A percentile compares a stretch with the other conserved stretches of the same genome.
phyloP scores from a whole-genome alignment of 192 early-diverging fungal species.

The Glomus cerebriforme region DNA sequence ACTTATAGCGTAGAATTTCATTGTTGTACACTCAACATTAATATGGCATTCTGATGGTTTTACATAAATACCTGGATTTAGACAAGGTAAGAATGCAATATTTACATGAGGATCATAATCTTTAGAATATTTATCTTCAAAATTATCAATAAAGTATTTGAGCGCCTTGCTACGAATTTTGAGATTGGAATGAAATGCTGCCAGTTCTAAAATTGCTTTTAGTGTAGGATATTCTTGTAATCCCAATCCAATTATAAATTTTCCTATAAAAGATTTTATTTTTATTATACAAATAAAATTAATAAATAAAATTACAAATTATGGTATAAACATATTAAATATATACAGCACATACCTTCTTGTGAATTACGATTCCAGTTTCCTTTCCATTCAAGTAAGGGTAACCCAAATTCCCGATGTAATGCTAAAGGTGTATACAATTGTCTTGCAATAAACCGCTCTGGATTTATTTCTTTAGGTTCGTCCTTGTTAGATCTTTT shows the following conservation, averaged over 20 bases:
- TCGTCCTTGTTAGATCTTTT: too few species aligned
- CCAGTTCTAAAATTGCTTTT: conserved; percentile 42
- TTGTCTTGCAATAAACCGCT: conserved; percentile 59
- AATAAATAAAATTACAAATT: too few species aligned
- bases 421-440: conserved; percentile 71
- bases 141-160: conserved; percentile 73
- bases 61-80: conserved; percentile 39
- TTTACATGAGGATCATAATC: conserved; percentile 53
- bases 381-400: conserved; percentile 69
- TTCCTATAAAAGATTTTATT: conserved; percentile 39
- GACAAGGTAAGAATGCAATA: conserved; percentile 65
- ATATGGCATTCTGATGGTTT: conserved; percentile 66
- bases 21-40: conserved; percentile 57
- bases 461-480: not conserved
- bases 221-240: conserved; percentile 48
- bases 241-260: conserved; percentile 53
- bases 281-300: too few species aligned
- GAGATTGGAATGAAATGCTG: conserved; percentile 34
- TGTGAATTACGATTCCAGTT: conserved; percentile 38
- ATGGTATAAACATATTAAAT: too few species aligned
- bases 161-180: conserved; percentile 55
- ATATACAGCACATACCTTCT: conserved; percentile 39
- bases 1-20: conserved; percentile 71
- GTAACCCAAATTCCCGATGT: conserved; percentile 59
- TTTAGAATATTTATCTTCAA: conserved; percentile 53